Conservation (phyloP, 2,329 filamentous ascomycete genomes). For the Fusarium subglutinans region DNA sequence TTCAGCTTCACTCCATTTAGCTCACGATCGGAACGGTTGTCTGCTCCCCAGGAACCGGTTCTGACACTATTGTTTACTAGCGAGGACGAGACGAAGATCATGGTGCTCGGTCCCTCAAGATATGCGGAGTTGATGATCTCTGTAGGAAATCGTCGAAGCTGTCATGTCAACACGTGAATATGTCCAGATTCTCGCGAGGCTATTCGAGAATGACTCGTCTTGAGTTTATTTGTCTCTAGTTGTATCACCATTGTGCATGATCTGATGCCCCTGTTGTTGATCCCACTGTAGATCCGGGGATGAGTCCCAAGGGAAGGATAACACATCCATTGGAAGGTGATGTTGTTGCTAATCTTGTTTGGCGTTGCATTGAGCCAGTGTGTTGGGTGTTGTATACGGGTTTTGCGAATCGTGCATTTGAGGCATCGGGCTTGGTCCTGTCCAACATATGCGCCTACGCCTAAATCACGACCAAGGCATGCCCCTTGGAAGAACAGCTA, state of each 20-base stretch:
- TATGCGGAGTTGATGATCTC: background rate
- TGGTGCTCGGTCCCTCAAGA: background rate
- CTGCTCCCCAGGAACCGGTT: background rate
- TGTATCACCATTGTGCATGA: background rate
- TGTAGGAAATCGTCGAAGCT: background rate
- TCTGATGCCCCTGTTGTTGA: background rate
- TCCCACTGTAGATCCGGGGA: slow-evolving; percentile 13
- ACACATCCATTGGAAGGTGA: background rate
- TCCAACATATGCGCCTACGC: too few relatives aligned
- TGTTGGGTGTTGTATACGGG: background rate
- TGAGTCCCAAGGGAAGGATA: background rate
- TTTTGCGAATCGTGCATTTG: too few relatives aligned
- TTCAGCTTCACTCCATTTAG: background rate
- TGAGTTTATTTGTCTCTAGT: background rate
- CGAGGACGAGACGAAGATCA: background rate
- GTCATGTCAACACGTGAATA: background rate
- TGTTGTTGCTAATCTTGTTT: background rate
- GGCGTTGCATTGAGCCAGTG: background rate
- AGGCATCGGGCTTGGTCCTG: too few relatives aligned
- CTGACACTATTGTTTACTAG: background rate
- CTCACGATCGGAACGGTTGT: background rate
- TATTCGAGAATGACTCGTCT: background rate
- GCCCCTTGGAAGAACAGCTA: too few relatives aligned
- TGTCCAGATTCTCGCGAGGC: accelerated
- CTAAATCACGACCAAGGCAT: too few relatives aligned